phyloP scores from a whole-genome alignment of 2,329 filamentous ascomycete genomes.

The Pestalotiopsis sp. region DNA sequence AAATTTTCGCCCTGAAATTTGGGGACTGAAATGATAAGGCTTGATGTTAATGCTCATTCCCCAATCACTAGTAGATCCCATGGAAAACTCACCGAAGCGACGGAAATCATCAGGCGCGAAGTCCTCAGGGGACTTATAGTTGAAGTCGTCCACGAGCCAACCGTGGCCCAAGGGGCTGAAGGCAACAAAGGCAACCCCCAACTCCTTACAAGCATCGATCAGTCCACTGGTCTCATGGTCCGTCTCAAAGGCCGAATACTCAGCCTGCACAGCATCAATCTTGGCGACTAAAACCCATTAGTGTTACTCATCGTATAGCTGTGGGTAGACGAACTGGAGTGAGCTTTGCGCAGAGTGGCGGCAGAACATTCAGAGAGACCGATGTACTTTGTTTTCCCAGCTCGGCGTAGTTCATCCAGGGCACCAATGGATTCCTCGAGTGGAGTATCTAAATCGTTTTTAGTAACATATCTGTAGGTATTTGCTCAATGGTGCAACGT shows the following conservation, averaged over 20 bases:
- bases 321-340: slow-evolving; percentile 35
- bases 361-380: slow-evolving; percentile 53
- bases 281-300: slow-evolving; percentile 39
- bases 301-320: neutral
- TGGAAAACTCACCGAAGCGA: slow-evolving; percentile 32
- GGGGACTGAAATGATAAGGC: slow-evolving; percentile 21
- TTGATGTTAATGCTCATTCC: neutral
- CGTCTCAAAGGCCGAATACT: slow-evolving; percentile 51
- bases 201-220: slow-evolving; percentile 46
- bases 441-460: slow-evolving; percentile 36
- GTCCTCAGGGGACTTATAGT: slow-evolving; percentile 45
- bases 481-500: slow-evolving; percentile 15
- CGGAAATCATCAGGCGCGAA: slow-evolving; percentile 45
- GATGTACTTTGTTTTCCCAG: slow-evolving; percentile 56
- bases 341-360: slow-evolving; percentile 50
- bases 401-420: slow-evolving; percentile 42
- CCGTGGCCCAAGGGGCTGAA: slow-evolving; percentile 47
- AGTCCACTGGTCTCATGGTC: slow-evolving; percentile 52
- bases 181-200: slow-evolving; percentile 45
- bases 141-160: slow-evolving; percentile 47
- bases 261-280: slow-evolving; percentile 54
- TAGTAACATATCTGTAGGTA: neutral
- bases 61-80: slow-evolving; percentile 24
- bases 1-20: slow-evolving; percentile 47
- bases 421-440: slow-evolving; percentile 49